These are phyloP conservation scores for Boletus rubescentipes DNA, from an alignment of 768 basidiomycete genomes.

Conservation along the genomic window DNA sequence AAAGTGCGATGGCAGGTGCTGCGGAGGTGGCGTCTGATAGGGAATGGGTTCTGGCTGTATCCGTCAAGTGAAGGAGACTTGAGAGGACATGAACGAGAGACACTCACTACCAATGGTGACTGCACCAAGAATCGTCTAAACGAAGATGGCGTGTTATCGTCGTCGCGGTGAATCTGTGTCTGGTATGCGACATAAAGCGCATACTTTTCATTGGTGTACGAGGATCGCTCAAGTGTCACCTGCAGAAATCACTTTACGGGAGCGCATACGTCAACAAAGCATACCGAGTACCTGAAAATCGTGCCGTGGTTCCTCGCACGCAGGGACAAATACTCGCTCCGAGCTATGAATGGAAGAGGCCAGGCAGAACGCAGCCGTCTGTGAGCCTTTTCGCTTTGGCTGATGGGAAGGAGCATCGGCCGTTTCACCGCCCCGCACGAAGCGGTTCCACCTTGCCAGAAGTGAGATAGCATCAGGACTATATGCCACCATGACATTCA, in stretches of 20 bases:
- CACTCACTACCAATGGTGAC: conserved; percentile 66
- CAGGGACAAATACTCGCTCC: conserved; percentile 41
- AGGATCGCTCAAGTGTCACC: conserved; percentile 76
- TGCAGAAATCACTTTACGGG: conserved; percentile 28
- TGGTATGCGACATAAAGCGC: conserved; percentile 78
- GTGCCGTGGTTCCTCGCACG: conserved; percentile 40
- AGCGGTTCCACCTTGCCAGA: conserved; percentile 67
- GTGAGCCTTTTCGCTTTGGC: conserved; percentile 11
- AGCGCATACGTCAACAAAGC: not conserved
- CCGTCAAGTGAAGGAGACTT: not conserved
- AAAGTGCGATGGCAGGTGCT: conserved; percentile 69
- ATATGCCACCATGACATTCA: too few species aligned
- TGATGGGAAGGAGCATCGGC: conserved; percentile 19
- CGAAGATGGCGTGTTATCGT: conserved; percentile 43
- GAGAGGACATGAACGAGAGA: not conserved
- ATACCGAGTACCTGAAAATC: conserved; percentile 54
- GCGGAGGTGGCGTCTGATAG: conserved; percentile 48
- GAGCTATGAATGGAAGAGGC: conserved; percentile 52
- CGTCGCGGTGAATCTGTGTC: conserved; percentile 71
- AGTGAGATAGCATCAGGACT: not conserved
- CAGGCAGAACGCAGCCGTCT: conserved; percentile 38
- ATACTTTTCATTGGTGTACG: conserved; percentile 80
- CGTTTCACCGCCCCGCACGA: conserved; percentile 47
- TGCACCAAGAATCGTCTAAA: conserved; percentile 81
- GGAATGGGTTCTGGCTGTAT: conserved; percentile 58